A percentile compares a stretch with the other conserved stretches of the same genome.
Conservation (phyloP, 2,329 filamentous ascomycete species). For the Stagonosporopsis tanaceti region DNA sequence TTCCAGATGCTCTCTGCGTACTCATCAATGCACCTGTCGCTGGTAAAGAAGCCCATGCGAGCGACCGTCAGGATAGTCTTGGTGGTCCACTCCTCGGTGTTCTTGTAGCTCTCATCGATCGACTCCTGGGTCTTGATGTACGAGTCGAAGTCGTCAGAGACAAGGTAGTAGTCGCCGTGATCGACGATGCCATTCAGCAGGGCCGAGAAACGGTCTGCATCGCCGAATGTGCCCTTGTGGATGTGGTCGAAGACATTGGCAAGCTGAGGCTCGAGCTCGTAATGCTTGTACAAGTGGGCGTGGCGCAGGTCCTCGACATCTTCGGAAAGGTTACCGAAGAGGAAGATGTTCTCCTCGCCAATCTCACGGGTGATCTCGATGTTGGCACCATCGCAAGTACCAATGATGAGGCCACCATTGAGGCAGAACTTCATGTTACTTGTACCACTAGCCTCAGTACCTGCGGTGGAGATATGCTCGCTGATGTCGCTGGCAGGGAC, state of each 20-base stretch:
- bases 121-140: constrained; percentile 91
- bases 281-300: constrained; percentile 81
- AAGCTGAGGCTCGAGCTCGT: constrained; percentile 79
- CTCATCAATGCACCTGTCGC: constrained; percentile 93
- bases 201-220: constrained; percentile 78
- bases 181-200: constrained; percentile 85
- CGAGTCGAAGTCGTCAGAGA: constrained; percentile 95
- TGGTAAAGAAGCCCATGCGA: constrained; percentile 97
- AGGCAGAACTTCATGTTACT: constrained; percentile 99
- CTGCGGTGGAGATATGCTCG: constrained; percentile 98
- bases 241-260: constrained; percentile 85
- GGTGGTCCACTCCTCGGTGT: constrained; percentile 90
- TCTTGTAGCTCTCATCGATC: constrained; percentile 89
- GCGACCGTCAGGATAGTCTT: constrained; percentile 90
- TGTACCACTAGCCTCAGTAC: constrained; percentile 86
- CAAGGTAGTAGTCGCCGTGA: constrained; percentile 96
- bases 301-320: constrained; percentile 97
- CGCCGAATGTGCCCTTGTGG: constrained; percentile 80
- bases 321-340: constrained; percentile 95
- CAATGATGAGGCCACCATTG: constrained; percentile 96
- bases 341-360: constrained; percentile 96
- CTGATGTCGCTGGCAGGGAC: constrained; percentile 93
- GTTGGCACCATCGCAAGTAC: constrained; percentile 97
- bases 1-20: constrained; percentile 99
- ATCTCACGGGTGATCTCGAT: constrained; percentile 98